Evolutionary conservation across 2,329 filamentous ascomycete genomes (phyloP).

Genomic region (Ramichloridium luteum): DNA sequence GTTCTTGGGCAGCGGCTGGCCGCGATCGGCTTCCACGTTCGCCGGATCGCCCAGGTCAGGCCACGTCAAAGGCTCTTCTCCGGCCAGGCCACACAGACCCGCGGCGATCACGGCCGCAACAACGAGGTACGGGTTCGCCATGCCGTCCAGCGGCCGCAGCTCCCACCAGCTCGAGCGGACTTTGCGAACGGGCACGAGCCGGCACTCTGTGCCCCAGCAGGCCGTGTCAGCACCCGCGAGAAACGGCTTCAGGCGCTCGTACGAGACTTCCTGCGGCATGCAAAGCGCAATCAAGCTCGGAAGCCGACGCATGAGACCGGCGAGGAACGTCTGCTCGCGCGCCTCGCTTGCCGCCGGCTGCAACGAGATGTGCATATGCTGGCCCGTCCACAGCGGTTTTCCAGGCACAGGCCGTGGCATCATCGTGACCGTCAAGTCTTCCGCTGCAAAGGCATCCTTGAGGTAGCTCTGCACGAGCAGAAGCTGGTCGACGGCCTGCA

Average conservation of each 20-base stretch:
- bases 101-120: constrained; percentile 49
- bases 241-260: constrained; percentile 57
- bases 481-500: constrained; percentile 64
- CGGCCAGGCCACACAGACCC: constrained; percentile 44
- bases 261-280: constrained; percentile 53
- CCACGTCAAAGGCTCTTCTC: constrained; percentile 29
- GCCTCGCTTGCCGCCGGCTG: constrained; percentile 24
- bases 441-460: not conserved
- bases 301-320: constrained; percentile 57
- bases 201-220: constrained; percentile 75
- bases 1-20: not conserved
- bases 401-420: not conserved
- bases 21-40: not conserved
- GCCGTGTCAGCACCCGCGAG: constrained; percentile 70
- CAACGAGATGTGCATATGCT: constrained; percentile 51
- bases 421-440: not conserved
- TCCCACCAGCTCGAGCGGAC: constrained; percentile 45
- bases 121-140: constrained; percentile 67
- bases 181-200: constrained; percentile 60
- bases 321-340: constrained; percentile 51
- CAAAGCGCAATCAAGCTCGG: constrained; percentile 56
- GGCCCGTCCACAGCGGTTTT: constrained; percentile 52
- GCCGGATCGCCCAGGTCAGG: not conserved
- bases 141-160: constrained; percentile 62
- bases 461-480: constrained; percentile 45